A percentile compares a stretch with the other conserved stretches of the same genome.
phyloP scores from a whole-genome alignment of 257 asterid species.

The Ligustrum vulgare region DNA sequence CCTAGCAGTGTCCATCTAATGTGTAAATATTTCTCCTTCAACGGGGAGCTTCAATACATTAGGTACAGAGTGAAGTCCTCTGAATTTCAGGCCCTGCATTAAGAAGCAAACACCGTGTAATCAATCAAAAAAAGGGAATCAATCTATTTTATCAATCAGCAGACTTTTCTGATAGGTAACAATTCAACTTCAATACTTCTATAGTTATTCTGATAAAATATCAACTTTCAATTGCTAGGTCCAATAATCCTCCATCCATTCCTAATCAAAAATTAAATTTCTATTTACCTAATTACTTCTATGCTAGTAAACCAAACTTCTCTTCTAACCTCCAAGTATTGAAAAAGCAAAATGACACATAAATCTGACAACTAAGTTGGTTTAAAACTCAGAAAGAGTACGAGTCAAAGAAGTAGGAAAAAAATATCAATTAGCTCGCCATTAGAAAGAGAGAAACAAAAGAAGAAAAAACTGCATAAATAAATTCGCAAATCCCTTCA shows the following conservation, averaged over 20 bases:
- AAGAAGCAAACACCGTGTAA: slow-evolving; percentile 24
- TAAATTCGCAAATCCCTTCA: slow-evolving; percentile 10
- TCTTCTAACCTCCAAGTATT: slow-evolving; percentile 6
- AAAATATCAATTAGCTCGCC: slow-evolving; percentile 8
- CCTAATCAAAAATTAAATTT: background rate
- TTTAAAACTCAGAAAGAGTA: slow-evolving; percentile 1
- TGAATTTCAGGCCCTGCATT: slow-evolving; percentile 35
- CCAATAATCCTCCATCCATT: background rate
- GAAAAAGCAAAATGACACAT: slow-evolving; percentile 1
- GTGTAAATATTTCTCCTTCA: slow-evolving; percentile 26
- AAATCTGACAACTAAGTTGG: background rate
- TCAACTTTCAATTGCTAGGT: slow-evolving; percentile 2
- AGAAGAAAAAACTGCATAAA: background rate
- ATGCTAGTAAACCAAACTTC: slow-evolving; percentile 11
- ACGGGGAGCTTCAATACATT: slow-evolving; percentile 36
- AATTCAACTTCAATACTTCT: slow-evolving; percentile 22
- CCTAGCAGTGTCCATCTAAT: slow-evolving; percentile 67
- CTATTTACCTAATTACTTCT: background rate
- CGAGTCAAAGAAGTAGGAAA: slow-evolving; percentile 1
- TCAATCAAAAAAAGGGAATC: slow-evolving; percentile 28
- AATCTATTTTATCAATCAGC: slow-evolving; percentile 19
- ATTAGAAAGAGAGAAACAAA: background rate
- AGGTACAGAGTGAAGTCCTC: slow-evolving; percentile 33
- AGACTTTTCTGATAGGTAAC: slow-evolving; percentile 21
- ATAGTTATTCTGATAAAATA: slow-evolving; percentile 11